Percentiles rank a stretch among this genome's conserved stretches.
Conservation (phyloP, 2,329 filamentous ascomycete species). For the Pezizomycotina sp. region DNA sequence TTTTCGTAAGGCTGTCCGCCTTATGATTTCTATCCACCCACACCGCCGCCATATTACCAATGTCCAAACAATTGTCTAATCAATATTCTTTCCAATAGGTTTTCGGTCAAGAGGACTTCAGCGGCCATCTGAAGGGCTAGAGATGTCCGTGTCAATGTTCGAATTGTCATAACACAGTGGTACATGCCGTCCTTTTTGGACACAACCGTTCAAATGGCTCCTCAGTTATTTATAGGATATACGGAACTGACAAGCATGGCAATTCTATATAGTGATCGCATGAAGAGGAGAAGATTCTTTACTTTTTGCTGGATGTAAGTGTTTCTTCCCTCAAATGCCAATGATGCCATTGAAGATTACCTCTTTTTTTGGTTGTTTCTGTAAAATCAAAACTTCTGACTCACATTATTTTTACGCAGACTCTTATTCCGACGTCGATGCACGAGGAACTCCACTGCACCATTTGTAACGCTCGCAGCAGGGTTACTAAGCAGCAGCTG, state of each 20-base stretch:
- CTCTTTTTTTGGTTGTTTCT: too few species aligned
- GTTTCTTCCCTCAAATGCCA: too few species aligned
- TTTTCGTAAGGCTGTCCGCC: too few species aligned
- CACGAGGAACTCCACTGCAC: constrained; percentile 19
- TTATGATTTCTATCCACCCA: too few species aligned
- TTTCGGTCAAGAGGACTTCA: constrained; percentile 37
- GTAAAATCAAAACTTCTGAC: too few species aligned
- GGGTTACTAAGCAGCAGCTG: constrained; percentile 13
- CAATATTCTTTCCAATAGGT: too few species aligned
- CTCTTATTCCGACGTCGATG: constrained; percentile 14
- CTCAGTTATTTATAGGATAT: neutral
- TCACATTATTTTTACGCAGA: too few species aligned
- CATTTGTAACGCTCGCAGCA: constrained; percentile 18
- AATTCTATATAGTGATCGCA: constrained; percentile 13
- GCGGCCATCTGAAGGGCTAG: constrained; percentile 33
- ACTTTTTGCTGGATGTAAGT: constrained; percentile 25
- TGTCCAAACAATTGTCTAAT: too few species aligned
- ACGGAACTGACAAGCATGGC: neutral
- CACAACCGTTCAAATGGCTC: too few species aligned
- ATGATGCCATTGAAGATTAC: too few species aligned
- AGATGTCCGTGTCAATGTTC: constrained; percentile 37
- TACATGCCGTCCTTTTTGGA: constrained; percentile 2
- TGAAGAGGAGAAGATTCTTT: constrained; percentile 23
- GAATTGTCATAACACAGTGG: constrained; percentile 35
- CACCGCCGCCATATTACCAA: too few species aligned